Conservation (phyloP, 176 grass and related monocot genomes). For the Eragrostis curvula region DNA sequence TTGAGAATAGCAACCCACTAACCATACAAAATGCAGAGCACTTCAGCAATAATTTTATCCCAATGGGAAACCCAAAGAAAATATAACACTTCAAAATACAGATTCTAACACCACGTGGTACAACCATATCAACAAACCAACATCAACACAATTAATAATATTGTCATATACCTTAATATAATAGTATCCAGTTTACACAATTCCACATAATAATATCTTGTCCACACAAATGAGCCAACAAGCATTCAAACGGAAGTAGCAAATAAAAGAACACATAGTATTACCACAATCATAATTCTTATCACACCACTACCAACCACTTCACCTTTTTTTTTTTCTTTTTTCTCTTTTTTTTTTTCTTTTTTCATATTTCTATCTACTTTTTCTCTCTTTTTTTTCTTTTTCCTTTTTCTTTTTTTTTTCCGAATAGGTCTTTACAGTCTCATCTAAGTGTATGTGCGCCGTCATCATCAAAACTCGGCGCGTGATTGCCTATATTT, state of each 20-base stretch:
- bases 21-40: no score
- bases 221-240: slow-evolving; percentile 27
- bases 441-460: background rate
- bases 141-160: background rate
- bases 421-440: slow-evolving; percentile 32
- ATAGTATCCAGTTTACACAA: background rate
- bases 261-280: slow-evolving; percentile 18
- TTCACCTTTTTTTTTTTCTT: slow-evolving; percentile 10
- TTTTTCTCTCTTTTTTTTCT: slow-evolving; percentile 13
- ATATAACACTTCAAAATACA: no score
- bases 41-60: no score
- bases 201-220: background rate
- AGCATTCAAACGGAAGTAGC: background rate
- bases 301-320: slow-evolving; percentile 4
- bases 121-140: background rate
- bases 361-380: slow-evolving; percentile 34
- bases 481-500: slow-evolving; percentile 18
- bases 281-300: background rate
- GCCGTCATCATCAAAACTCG: slow-evolving; percentile 57
- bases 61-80: no score
- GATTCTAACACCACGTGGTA: no score
- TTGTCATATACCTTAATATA: slow-evolving; percentile 29
- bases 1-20: no score
- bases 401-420: background rate
- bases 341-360: background rate